Base-by-base conservation (phyloP, 208 protist species). In the Leishmania tropica region DNA sequence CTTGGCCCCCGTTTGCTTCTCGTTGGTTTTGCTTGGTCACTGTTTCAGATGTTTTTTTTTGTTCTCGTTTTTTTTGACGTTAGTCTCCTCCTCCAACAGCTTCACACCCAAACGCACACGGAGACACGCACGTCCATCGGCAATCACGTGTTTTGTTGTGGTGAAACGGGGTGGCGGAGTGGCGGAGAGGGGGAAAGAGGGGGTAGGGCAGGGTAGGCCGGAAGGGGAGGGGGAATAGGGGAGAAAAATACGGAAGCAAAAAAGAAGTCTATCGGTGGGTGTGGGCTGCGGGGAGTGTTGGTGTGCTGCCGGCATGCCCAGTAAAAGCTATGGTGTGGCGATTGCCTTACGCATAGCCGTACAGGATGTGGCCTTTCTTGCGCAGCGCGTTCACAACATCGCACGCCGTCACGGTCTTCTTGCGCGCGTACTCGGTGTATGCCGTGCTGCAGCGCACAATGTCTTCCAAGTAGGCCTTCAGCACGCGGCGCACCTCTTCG, bases 341-440 rank as follows among this genome's bases (percentile, higher is more conserved):
- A 65, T 65, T 24, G 11, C 15, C 37, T 35, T 87, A 90, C 84
- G 90, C 94, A 85, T 96, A 98, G 83, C 95, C 94, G 85, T 98
- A 98, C 40, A 98, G 85, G 68, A 95, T 97, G 83, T 94, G 86
- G 79, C 95, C 95, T 80, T 90, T 91, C 86, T 95, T 93, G 89
- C 96, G 96, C 47, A 98, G 90, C 54, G 95, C 93, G 79, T 96
- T 95, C 80, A 97, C 93, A 56, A 98, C 92, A 81, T 97, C 95
- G 31, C 85, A 83, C 42, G 94, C 89, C 73, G 93, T 97, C 60
- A 97, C 92, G 48, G 94, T 98, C 84, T 95, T 95, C 81, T 94
- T 85, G 78, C 90, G 85, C 47, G 88, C 86, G 86, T 97, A 95
- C 84, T 96, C 92, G 65, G 93, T 96, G 90, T 97, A 97, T 45